Base-by-base conservation (phyloP, 23 red algal genomes). In the Gracilaria gracilis region DNA sequence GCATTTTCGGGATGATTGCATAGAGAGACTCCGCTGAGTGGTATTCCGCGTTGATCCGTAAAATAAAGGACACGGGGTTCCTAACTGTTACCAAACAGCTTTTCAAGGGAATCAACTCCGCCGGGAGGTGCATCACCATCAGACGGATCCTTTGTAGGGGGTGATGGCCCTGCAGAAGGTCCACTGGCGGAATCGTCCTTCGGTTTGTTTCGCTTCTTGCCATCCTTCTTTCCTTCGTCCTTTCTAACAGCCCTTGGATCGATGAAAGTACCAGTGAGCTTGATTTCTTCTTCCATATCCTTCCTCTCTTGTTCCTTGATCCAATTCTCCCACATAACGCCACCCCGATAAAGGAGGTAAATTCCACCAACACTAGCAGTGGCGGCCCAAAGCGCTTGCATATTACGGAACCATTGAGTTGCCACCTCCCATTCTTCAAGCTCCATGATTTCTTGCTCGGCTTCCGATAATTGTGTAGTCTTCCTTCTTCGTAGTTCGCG, bases 241-340 rank as follows among this genome's bases (percentile, higher is more conserved):
- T 88, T 87, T 72, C 93, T 70, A 17, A 89, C 85, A 61, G 93
- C 95, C 49, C 81, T 47, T 5, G 95, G 89, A 74, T 93, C 95
- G 24, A 96, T 96, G 50, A 93, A 96, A 27, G 66, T 88, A 17
- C 95, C 95, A 16, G 95, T 96, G 15, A 96, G 75, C 39, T 90
- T 79, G 57, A 93, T 88, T 61, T 96, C 95, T 54, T 96, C 85
- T 75, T 96, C 95, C 83, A 83, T 88, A 28, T 92, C 95, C 67
- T 93, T 88, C 24, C 77, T 70, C 66, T 96, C 95, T 58, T 96
- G 88, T 79, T 93, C 89, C 61, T 84, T 67, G 64, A 93, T 88
- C 89, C 89, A 96, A 31, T 84, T 69, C 83, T 96, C 95, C 95
- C 95, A 96, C 83, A 92, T 64, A 27, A 88, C 84, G 28, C 88